Conservation (phyloP, 257 asterid species). For the Avicennia marina region DNA sequence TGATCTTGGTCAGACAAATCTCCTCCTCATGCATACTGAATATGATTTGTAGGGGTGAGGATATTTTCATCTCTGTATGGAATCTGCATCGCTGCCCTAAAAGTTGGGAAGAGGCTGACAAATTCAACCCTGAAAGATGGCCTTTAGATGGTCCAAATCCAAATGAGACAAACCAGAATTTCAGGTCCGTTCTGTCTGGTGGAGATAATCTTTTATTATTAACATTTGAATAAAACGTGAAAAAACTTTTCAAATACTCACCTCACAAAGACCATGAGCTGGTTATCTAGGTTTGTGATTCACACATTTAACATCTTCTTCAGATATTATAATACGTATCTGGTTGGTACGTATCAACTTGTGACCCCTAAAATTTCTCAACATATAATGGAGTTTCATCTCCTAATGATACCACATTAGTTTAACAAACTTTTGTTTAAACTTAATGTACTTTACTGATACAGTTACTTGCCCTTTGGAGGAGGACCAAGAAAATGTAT, state of each 20-base stretch:
- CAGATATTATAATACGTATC: no score
- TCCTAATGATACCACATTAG: background rate
- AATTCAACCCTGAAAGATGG: slow-evolving; percentile 96
- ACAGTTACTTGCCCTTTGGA: slow-evolving; percentile 95
- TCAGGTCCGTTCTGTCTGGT: no score
- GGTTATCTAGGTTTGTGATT: no score
- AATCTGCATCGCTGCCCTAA: slow-evolving; percentile 83
- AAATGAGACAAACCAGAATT: slow-evolving; percentile 91
- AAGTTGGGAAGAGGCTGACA: slow-evolving; percentile 86
- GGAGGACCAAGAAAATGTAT: slow-evolving; percentile 99
- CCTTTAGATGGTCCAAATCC: slow-evolving; percentile 95
- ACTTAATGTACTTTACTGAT: slow-evolving; percentile 19
- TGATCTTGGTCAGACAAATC: background rate
- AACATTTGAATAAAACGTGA: no score
- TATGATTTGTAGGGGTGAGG: slow-evolving; percentile 65
- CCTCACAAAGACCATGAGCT: no score
- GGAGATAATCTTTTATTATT: no score
- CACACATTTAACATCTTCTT: no score
- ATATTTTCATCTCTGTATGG: slow-evolving; percentile 94
- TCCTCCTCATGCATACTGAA: background rate
- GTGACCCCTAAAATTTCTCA: no score
- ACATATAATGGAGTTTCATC: background rate
- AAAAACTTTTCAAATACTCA: no score
- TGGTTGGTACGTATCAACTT: no score
- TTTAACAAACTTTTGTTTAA: slow-evolving; percentile 4